Conservation (phyloP, 768 basidiomycete species). For the Leccinum longicurvipes region DNA sequence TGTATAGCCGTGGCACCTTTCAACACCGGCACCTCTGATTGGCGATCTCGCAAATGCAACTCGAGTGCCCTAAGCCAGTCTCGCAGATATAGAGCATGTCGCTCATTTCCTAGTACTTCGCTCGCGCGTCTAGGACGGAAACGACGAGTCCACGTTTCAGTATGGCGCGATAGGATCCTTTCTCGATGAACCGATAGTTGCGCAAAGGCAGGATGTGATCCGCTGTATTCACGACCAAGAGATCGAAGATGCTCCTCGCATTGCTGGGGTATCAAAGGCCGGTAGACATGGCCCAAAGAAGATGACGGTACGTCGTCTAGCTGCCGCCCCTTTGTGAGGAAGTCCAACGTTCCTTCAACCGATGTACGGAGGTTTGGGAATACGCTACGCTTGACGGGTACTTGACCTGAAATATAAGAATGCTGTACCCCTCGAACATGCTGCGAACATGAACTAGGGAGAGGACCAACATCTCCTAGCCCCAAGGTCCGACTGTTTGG, state of each 20-base stretch:
- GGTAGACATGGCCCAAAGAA: not conserved
- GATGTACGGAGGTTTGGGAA: slow-evolving; percentile 1
- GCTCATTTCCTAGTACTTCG: slow-evolving; percentile 78
- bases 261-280: slow-evolving; percentile 12
- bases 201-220: slow-evolving; percentile 50
- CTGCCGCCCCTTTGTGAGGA: slow-evolving; percentile 14
- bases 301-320: not conserved
- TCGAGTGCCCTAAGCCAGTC: slow-evolving; percentile 77
- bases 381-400: slow-evolving; percentile 9
- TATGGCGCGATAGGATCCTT: slow-evolving; percentile 14
- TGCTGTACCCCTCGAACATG: slow-evolving; percentile 62
- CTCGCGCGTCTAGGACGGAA: slow-evolving; percentile 73
- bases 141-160: slow-evolving; percentile 65
- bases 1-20: slow-evolving; percentile 1
- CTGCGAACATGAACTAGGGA: slow-evolving; percentile 49
- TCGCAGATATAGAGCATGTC: slow-evolving; percentile 63
- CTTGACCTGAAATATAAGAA: slow-evolving; percentile 22
- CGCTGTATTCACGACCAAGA: slow-evolving; percentile 18
- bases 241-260: slow-evolving; percentile 15
- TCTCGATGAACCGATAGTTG: slow-evolving; percentile 32
- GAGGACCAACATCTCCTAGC: slow-evolving; percentile 32
- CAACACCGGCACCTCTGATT: slow-evolving; percentile 2
- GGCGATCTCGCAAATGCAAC: slow-evolving; percentile 39
- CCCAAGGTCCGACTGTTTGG: slow-evolving; percentile 1
- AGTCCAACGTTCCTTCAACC: slow-evolving; percentile 10